Percentiles rank a stretch among this genome's conserved stretches.
Conservation (phyloP, 2,329 filamentous ascomycete species). For the Xylariaceae sp. region DNA sequence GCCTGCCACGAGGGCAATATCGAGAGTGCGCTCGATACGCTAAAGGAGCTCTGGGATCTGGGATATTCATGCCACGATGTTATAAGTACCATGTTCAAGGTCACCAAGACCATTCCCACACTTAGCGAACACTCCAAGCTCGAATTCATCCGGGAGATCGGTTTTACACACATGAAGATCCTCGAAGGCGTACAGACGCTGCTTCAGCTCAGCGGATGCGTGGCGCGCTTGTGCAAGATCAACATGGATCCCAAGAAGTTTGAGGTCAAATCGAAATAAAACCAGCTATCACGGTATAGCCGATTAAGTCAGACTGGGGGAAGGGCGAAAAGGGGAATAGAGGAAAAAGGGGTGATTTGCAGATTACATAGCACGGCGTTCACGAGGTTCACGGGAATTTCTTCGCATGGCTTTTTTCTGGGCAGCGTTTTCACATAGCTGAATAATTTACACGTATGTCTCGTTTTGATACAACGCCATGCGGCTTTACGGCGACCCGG, state of each 20-base stretch:
- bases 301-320: not conserved
- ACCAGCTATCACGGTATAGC: not conserved
- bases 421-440: conserved; percentile 15
- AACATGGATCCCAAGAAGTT: conserved; percentile 94
- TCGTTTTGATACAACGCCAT: conserved; percentile 13
- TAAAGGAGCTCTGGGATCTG: conserved; percentile 88
- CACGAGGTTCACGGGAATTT: conserved; percentile 12
- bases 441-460: conserved; percentile 20
- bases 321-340: not conserved
- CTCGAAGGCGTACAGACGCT: conserved; percentile 96
- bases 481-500: not conserved
- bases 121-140: conserved; percentile 92
- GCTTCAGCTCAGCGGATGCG: conserved; percentile 86
- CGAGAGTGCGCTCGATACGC: conserved; percentile 75
- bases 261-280: conserved; percentile 34
- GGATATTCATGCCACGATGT: conserved; percentile 99
- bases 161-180: conserved; percentile 98
- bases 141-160: conserved; percentile 97
- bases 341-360: conserved; percentile 20
- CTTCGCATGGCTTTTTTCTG: conserved; percentile 5
- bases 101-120: conserved; percentile 91
- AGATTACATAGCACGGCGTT: conserved; percentile 30
- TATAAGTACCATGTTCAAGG: conserved; percentile 97
- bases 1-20: conserved; percentile 90
- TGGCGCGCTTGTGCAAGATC: conserved; percentile 85